phyloP scores from a whole-genome alignment of 306 rosid genomes.

The Abrus precatorius region DNA sequence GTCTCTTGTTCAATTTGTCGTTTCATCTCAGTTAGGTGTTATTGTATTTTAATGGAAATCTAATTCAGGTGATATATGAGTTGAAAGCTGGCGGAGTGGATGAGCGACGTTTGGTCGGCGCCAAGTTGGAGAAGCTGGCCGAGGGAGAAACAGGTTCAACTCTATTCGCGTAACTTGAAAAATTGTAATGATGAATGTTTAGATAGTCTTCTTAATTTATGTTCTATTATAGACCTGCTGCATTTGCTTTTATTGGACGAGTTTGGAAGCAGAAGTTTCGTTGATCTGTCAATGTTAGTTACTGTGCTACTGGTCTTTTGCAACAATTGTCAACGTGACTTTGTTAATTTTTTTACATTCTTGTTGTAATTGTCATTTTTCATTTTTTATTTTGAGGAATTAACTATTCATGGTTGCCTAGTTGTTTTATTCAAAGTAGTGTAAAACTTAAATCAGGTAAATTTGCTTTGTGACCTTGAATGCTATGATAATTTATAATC shows the following conservation, averaged over 20 bases:
- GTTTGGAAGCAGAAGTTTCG: constrained; percentile 13
- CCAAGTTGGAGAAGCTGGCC: constrained; percentile 97
- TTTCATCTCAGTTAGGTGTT: background rate
- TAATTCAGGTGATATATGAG: constrained; percentile 84
- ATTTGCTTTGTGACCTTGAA: constrained; percentile 29
- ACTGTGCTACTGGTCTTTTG: constrained; percentile 2
- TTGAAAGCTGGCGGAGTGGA: constrained; percentile 99
- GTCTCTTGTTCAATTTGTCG: constrained; percentile 5
- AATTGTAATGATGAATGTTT: background rate
- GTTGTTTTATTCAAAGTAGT: constrained; percentile 20
- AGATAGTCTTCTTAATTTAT: background rate
- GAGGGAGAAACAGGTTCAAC: constrained; percentile 90
- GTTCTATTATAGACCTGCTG: constrained; percentile 19
- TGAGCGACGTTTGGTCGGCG: constrained; percentile 94
- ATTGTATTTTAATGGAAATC: background rate
- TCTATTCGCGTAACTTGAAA: background rate
- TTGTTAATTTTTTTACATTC: constrained; percentile 30
- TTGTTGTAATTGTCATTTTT: constrained; percentile 6
- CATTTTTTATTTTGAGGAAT: constrained; percentile 26
- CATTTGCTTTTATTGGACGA: constrained; percentile 42
- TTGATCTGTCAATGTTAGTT: constrained; percentile 11
- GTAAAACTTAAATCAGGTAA: constrained; percentile 26
- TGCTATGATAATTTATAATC: constrained; percentile 13
- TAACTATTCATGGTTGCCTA: constrained; percentile 8
- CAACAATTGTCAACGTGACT: background rate